Conservation (phyloP, 805 yeast genomes). For the Starmerella davenportii region DNA sequence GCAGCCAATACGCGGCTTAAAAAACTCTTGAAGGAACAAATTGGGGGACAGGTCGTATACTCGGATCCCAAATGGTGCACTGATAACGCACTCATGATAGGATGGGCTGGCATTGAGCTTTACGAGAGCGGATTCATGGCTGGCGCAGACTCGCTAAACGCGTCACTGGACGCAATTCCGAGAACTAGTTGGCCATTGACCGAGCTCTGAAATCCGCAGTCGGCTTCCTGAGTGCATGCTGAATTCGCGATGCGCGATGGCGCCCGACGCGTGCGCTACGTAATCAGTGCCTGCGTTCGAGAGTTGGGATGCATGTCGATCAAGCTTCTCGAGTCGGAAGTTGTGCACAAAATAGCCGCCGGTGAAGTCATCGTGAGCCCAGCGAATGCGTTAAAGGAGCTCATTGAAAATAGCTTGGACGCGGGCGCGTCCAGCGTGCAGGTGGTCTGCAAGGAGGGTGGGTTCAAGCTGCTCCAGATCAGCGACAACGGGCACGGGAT, state of each 20-base stretch:
- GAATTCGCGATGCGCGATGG: no score
- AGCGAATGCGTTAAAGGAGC: conserved; percentile 81
- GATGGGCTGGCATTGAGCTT: conserved; percentile 88
- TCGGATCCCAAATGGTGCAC: conserved; percentile 66
- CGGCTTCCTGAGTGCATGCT: no score
- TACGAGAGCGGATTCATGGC: conserved; percentile 31
- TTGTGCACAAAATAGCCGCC: conserved; percentile 85
- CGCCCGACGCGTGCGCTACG: no score
- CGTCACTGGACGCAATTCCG: conserved; percentile 36
- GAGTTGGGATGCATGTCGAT: conserved; percentile 2
- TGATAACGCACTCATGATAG: conserved; percentile 94
- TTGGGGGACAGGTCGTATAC: conserved; percentile 30
- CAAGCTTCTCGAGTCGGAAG: conserved; percentile 37
- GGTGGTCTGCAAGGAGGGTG: conserved; percentile 77
- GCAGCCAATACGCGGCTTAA: conserved; percentile 42
- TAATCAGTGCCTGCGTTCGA: no score
- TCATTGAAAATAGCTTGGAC: conserved; percentile 82
- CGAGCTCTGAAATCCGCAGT: conserved; percentile 21
- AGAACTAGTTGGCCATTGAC: conserved; percentile 67
- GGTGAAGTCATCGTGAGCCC: conserved; percentile 93
- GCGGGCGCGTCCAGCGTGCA: conserved; percentile 64
- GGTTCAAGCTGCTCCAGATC: conserved; percentile 66
- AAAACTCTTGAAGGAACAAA: conserved; percentile 15
- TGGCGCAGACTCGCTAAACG: conserved; percentile 25
- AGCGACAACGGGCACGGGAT: conserved; percentile 85